phyloP scores from a whole-genome alignment of 2,329 filamentous ascomycete species.

The Aspergillus fijiensis region DNA sequence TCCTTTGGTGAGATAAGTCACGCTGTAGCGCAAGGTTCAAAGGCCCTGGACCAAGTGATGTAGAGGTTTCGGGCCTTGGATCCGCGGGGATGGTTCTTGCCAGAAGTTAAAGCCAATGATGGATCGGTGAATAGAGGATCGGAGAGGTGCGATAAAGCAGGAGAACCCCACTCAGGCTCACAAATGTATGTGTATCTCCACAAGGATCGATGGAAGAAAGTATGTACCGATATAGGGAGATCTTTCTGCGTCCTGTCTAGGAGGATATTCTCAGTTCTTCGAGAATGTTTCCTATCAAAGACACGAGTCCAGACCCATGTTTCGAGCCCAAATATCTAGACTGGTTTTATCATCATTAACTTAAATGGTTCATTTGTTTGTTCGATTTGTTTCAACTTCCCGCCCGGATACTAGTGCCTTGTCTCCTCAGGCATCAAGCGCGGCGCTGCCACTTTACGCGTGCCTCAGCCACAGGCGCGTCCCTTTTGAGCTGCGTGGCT shows the following conservation, averaged over 20 bases:
- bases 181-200: slow-evolving; percentile 7
- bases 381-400: background rate
- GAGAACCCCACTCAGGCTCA: slow-evolving; percentile 19
- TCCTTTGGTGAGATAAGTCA: background rate
- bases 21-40: slow-evolving; percentile 4
- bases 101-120: background rate
- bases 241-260: background rate
- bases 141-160: slow-evolving; percentile 3
- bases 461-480: slow-evolving; percentile 27
- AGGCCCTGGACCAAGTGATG: background rate
- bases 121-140: slow-evolving; percentile 1
- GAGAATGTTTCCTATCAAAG: background rate
- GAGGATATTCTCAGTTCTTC: background rate
- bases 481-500: slow-evolving; percentile 18
- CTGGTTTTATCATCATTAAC: background rate
- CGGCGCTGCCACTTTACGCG: slow-evolving; percentile 39
- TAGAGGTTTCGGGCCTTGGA: background rate
- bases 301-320: background rate
- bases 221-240: background rate
- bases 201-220: background rate
- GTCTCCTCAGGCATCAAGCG: slow-evolving; percentile 26
- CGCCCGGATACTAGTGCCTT: slow-evolving; percentile 13
- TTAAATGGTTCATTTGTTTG: background rate
- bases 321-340: background rate
- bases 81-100: background rate